Percentiles rank a stretch among this genome's conserved stretches.
Conservation (phyloP, 2,329 filamentous ascomycete species). For the Penicillium sp. region DNA sequence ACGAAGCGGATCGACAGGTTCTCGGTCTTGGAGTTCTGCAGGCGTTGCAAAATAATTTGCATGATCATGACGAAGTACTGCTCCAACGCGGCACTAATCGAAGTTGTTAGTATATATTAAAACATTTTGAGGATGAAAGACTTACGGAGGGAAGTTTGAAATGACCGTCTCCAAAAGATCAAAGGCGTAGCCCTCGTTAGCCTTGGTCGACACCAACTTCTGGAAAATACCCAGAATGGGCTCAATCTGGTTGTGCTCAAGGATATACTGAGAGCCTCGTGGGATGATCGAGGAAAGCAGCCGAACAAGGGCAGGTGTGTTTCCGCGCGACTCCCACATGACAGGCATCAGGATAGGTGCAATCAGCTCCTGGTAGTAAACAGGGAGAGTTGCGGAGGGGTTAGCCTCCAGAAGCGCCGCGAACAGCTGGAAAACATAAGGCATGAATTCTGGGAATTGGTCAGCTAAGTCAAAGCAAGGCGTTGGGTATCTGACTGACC, state of each 20-base stretch:
- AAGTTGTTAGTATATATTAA: background rate
- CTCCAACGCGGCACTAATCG: constrained; percentile 60
- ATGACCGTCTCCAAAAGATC: constrained; percentile 84
- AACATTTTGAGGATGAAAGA: constrained; percentile 15
- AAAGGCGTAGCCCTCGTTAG: constrained; percentile 81
- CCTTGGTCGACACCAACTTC: constrained; percentile 76
- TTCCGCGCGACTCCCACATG: constrained; percentile 89
- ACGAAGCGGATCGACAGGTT: constrained; percentile 83
- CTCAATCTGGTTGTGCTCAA: constrained; percentile 77
- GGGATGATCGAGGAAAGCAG: constrained; percentile 81
- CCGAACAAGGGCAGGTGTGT: constrained; percentile 85
- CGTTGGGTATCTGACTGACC: constrained; percentile 47
- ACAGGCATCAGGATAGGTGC: constrained; percentile 74
- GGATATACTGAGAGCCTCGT: constrained; percentile 69
- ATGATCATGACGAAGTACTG: constrained; percentile 78
- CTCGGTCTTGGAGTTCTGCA: constrained; percentile 73
- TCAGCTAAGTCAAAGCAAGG: constrained; percentile 27
- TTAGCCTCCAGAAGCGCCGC: constrained; percentile 86
- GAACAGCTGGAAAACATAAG: constrained; percentile 94
- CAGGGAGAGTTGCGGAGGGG: constrained; percentile 71
- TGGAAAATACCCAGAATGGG: constrained; percentile 95
- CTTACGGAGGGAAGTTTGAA: constrained; percentile 68
- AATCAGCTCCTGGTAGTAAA: constrained; percentile 77
- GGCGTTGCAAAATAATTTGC: constrained; percentile 72
- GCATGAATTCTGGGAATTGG: constrained; percentile 71